Base-by-base conservation (phyloP, 352 stramenopile species). In the Phytophthora constricta region DNA sequence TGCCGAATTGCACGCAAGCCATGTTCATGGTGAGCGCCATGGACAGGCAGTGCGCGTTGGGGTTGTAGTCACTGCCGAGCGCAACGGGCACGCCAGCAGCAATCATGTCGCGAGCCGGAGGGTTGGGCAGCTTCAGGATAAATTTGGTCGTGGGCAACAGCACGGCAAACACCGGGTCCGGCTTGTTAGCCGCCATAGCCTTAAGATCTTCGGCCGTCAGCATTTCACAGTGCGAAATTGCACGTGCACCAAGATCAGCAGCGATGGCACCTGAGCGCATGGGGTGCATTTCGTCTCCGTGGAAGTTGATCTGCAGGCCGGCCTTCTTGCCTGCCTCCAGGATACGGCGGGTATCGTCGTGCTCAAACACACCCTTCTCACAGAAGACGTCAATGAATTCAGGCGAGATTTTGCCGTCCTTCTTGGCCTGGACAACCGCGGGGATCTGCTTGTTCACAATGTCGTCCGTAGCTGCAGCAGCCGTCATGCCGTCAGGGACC, bases 21-120 rank as follows among this genome's bases (percentile, higher is more conserved):
- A 94, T 91, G 73, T 96, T 92, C 87, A 96, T 96, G 33, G 86
- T 92, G 54, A 94, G 77, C 20, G 87, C 74, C 87, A 96, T 94
- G 56, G 86, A 96, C 46, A 96, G 58, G 55, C 86, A 96, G 73
- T 96, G 85, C 9, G 87, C 87, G 62, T 94, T 96, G 57, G 87
- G 86, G 65, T 96, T 94, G 70, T 89, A 96, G 66, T 96, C 87
- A 33, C 81, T 92, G 37, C 85, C 87, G 10, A 96, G 82, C 23
- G 87, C 87, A 17, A 94, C 76, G 1, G 84, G 83, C 43, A 96
- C 87, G 19, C 68, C 70, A 27, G 71, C 74, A 13, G 74, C 60
- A 45, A 95, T 91, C 80, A 94, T 89, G 54, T 89, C 81, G 45
- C 84, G 79, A 25, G 86, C 74, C 9, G 87, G 87, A 17, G 86